Evolutionary conservation across 2,329 filamentous ascomycete species (phyloP).

Genomic region (Fusarium musae): DNA sequence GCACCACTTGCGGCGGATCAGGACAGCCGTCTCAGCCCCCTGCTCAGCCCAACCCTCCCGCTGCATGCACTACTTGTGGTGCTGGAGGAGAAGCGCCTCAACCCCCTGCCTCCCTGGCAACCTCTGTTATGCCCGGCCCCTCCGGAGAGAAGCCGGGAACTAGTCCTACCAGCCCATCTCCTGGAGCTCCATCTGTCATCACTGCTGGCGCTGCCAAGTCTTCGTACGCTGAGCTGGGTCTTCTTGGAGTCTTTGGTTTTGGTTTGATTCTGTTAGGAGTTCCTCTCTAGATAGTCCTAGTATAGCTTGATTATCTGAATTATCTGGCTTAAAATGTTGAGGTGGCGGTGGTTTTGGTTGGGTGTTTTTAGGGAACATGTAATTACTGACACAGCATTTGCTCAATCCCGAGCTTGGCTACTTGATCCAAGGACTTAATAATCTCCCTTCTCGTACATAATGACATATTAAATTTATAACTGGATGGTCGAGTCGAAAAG

Average conservation of each 20-base stretch:
- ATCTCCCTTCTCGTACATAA: background rate
- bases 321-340: background rate
- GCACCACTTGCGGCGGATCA: background rate
- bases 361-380: background rate
- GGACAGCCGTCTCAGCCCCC: background rate
- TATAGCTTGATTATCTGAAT: no score
- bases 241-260: background rate
- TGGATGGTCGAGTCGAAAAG: fast-evolving
- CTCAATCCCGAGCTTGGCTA: background rate
- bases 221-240: background rate
- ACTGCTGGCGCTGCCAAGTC: background rate
- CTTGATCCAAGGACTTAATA: background rate
- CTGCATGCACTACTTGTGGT: background rate
- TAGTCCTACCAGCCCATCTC: background rate
- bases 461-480: background rate
- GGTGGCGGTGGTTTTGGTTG: fast-evolving
- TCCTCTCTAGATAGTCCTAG: background rate
- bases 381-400: no score
- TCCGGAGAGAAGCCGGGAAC: background rate
- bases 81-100: background rate
- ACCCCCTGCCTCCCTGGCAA: background rate
- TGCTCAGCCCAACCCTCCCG: background rate
- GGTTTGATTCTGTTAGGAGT: background rate
- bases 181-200: background rate
- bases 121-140: background rate